Evolutionary conservation across 345 rosid genomes (phyloP).

Genomic region (Hypericum perforatum): DNA sequence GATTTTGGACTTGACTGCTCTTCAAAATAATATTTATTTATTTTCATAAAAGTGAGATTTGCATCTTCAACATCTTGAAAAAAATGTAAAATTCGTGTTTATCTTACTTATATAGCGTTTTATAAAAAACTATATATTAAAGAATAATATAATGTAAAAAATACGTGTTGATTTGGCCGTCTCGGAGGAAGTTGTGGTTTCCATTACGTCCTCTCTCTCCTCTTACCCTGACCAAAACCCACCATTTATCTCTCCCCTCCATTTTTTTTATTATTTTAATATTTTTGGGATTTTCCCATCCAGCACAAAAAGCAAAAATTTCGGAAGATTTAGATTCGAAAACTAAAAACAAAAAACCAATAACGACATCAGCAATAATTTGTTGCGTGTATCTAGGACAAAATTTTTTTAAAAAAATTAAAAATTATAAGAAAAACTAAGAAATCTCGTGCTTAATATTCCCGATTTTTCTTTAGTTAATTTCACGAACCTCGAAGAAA

Average conservation of each 20-base stretch:
- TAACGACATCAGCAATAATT: constrained; percentile 16
- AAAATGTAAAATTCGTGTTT: no score
- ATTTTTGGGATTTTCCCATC: no score
- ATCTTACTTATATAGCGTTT: no score
- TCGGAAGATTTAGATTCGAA: no score
- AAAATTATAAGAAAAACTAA: neutral
- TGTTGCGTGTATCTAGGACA: constrained; percentile 1
- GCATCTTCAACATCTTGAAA: no score
- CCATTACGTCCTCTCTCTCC: constrained; percentile 29
- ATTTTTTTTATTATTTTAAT: no score
- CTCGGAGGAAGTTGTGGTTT: constrained; percentile 35
- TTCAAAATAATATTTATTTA: no score
- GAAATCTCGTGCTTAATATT: neutral
- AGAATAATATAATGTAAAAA: neutral
- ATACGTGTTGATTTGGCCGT: constrained; percentile 29
- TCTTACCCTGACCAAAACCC: neutral
- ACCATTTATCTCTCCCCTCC: neutral
- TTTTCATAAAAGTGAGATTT: no score
- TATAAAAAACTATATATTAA: no score
- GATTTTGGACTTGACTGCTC: no score
- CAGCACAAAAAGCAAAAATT: no score
- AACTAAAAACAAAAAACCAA: neutral
- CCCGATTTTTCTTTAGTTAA: constrained; percentile 2
- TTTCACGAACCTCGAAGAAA: constrained; percentile 30
- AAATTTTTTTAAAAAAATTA: neutral